Conservation (phyloP, 257 asterid species). For the Mitragyna speciosa region DNA sequence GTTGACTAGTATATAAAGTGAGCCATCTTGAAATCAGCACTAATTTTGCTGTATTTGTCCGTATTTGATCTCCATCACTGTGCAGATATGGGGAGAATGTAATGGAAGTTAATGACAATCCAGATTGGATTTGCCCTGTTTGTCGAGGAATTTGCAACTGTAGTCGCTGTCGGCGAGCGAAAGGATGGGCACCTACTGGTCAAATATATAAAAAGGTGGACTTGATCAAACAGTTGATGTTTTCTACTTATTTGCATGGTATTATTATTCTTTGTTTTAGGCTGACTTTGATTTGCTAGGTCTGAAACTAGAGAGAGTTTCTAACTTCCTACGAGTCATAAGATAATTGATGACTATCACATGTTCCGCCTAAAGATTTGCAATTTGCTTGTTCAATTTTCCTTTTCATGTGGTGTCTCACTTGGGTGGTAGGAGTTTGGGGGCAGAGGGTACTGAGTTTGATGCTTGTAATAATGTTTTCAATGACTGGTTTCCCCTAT, state of each 20-base stretch:
- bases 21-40: not conserved
- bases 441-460: not conserved
- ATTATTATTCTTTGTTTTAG: not conserved
- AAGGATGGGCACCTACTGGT: conserved; percentile 68
- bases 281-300: not conserved
- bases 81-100: conserved; percentile 73
- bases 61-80: not conserved
- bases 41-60: not conserved
- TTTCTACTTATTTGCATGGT: conserved; percentile 1
- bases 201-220: conserved; percentile 49
- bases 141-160: conserved; percentile 85
- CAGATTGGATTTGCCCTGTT: conserved; percentile 65
- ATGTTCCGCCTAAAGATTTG: too few relatives aligned
- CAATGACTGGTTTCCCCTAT: conserved; percentile 11
- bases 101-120: conserved; percentile 50
- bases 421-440: not conserved
- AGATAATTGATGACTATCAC: too few relatives aligned
- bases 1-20: not conserved
- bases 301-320: not conserved
- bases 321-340: not conserved
- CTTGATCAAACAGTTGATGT: conserved; percentile 6
- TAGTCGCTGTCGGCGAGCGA: conserved; percentile 59
- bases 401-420: not conserved
- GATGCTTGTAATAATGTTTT: conserved; percentile 2
- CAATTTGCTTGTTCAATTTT: not conserved